phyloP scores from a whole-genome alignment of 129 eudicot species.

The Chrysanthemum seticuspe region DNA sequence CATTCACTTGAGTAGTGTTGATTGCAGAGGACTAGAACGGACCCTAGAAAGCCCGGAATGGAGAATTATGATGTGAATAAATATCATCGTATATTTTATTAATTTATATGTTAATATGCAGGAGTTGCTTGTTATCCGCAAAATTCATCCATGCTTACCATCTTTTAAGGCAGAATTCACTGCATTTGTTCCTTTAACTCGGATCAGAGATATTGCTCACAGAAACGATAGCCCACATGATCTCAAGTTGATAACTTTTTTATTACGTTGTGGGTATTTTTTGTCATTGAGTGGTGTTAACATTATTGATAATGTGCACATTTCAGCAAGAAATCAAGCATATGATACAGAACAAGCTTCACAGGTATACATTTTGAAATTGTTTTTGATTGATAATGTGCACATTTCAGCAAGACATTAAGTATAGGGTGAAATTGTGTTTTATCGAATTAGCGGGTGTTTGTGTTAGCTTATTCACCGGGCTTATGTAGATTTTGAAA shows the following conservation, averaged over 20 bases:
- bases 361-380: constrained; percentile 29
- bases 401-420: too few relatives aligned
- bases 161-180: constrained; percentile 97
- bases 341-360: constrained; percentile 98
- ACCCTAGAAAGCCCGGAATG: neutral
- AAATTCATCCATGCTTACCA: constrained; percentile 93
- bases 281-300: constrained; percentile 6
- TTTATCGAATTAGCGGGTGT: too few relatives aligned
- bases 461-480: too few relatives aligned
- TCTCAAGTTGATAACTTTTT: constrained; percentile 62
- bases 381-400: too few relatives aligned
- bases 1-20: neutral
- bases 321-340: constrained; percentile 97
- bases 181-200: constrained; percentile 92
- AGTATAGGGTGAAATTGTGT: too few relatives aligned
- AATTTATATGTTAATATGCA: constrained; percentile 37
- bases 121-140: constrained; percentile 88
- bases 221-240: constrained; percentile 92
- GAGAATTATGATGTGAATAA: constrained; percentile 11
- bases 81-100: neutral
- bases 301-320: constrained; percentile 3
- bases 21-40: neutral
- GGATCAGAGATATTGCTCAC: constrained; percentile 95
- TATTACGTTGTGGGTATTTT: constrained; percentile 1
- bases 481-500: too few relatives aligned